Evolutionary conservation across 768 basidiomycete genomes (phyloP).

Genomic region (Pluteus cervinus): DNA sequence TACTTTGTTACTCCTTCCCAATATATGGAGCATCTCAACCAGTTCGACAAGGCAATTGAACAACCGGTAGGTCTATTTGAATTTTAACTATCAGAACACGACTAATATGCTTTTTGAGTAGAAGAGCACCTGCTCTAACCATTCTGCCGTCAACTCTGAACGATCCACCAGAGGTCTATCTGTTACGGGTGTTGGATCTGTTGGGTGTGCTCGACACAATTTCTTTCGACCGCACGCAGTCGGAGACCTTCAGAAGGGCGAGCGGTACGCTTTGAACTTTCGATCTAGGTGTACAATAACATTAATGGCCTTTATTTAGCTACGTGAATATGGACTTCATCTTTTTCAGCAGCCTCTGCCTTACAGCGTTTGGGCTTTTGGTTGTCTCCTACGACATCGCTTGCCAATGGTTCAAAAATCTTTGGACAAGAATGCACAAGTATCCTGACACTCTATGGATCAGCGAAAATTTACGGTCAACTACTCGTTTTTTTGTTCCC

Average conservation of each 20-base stretch:
- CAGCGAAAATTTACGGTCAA: neutral
- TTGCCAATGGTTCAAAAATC: constrained; percentile 13
- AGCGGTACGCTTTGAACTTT: constrained; percentile 3
- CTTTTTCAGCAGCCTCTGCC: constrained; percentile 10
- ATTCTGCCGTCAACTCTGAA: constrained; percentile 5
- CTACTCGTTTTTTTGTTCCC: constrained; percentile 12
- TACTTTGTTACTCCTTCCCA: constrained; percentile 12
- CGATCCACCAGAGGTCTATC: constrained; percentile 4
- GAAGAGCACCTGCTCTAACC: constrained; percentile 5
- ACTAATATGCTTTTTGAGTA: neutral
- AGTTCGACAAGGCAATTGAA: constrained; percentile 4
- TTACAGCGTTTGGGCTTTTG: constrained; percentile 1
- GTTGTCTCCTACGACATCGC: constrained; percentile 17
- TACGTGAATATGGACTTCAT: constrained; percentile 14
- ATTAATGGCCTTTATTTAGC: constrained; percentile 1
- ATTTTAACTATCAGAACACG: constrained; percentile 3
- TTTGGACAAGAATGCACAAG: constrained; percentile 7
- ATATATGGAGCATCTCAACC: constrained; percentile 7
- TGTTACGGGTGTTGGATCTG: constrained; percentile 5
- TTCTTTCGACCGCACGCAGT: constrained; percentile 2
- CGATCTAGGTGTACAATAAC: neutral
- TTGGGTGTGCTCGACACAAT: constrained; percentile 7
- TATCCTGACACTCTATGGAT: constrained; percentile 2
- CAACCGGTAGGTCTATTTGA: constrained; percentile 4
- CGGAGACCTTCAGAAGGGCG: constrained; percentile 6